Base-by-base conservation (phyloP, 75 land plant species). In the Pinus taeda region DNA sequence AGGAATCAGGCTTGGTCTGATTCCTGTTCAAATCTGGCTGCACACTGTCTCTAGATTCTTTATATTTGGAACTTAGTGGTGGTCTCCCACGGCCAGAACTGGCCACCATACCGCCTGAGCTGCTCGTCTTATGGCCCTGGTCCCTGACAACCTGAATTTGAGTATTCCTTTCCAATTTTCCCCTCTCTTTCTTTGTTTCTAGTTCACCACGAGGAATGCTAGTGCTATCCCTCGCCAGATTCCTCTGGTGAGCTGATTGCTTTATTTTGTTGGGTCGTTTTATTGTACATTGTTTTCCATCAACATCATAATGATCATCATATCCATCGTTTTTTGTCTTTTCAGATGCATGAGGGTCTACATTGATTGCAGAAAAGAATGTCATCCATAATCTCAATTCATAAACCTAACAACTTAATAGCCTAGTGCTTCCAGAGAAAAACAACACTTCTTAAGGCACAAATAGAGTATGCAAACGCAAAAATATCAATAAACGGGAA, bases 71-170 rank as follows among this genome's bases (percentile, higher is more conserved):
- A 49, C n/a, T 70, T 20, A 74, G 69, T 73, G 30, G 80, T 8
- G 82, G 80, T 75, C 79, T 85, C 30, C 76, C 73, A 49, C 76
- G 81, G 21, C 81, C 79, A 57, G 75, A 72, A 39, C 74, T 53
- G 9, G 24, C 17, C 62, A 45, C 20, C 2, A 20, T 67, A n/a
- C n/a, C 1, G 20, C 39, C 39, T 39, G 49, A 20, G 8, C 22
- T 42, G 15, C 71, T 69, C 71, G n/a, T 39, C 71, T 6, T 30
- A 67, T 67, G 18, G 20, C 21, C 71, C n/a, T 67, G 49, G 39
- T 67, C 45, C 39, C 21, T n/a, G 8, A 4, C 49, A 18, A n/a
- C 9, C 6, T 65, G 39, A 65, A 65, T 33, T 65, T 65, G 39
- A 20, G 71, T 22, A 42, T 69, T 39, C 53, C 71, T 20, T 69